phyloP scores from a whole-genome alignment of 2,329 filamentous ascomycete genomes.

The Colletotrichum tropicicola region DNA sequence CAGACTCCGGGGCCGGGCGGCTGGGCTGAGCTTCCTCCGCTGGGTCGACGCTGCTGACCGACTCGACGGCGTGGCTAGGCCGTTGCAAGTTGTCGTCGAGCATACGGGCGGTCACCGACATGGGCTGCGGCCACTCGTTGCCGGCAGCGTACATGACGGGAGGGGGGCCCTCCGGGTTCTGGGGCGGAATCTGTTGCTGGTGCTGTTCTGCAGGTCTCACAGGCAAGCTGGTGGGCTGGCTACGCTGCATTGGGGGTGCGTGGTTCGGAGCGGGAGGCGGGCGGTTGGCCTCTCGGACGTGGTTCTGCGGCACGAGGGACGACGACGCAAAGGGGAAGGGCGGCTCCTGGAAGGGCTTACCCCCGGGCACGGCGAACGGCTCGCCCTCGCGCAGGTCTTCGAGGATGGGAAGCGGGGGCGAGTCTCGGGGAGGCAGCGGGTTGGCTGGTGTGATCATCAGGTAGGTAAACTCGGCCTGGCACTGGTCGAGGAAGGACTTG shows the following conservation, averaged over 20 bases:
- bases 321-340: conserved; percentile 36
- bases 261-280: conserved; percentile 66
- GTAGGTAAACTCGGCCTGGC: conserved; percentile 73
- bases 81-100: conserved; percentile 43
- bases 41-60: conserved; percentile 48
- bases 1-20: conserved; percentile 60
- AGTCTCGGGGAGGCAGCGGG: conserved; percentile 71
- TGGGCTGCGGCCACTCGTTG: conserved; percentile 42
- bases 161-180: conserved; percentile 56
- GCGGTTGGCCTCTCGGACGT: conserved; percentile 63
- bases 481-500: conserved; percentile 70
- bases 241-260: conserved; percentile 61
- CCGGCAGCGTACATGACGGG: conserved; percentile 47
- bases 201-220: conserved; percentile 50
- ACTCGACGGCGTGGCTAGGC: conserved; percentile 50
- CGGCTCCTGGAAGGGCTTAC: conserved; percentile 45
- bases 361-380: conserved; percentile 52
- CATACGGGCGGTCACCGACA: conserved; percentile 35
- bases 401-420: conserved; percentile 64
- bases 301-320: conserved; percentile 56
- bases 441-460: conserved; percentile 75
- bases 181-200: conserved; percentile 61
- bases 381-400: conserved; percentile 68
- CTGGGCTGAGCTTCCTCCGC: conserved; percentile 50
- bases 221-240: conserved; percentile 42